Conservation (phyloP, 108 stramenopile species). For the Conticribra weissflogii region DNA sequence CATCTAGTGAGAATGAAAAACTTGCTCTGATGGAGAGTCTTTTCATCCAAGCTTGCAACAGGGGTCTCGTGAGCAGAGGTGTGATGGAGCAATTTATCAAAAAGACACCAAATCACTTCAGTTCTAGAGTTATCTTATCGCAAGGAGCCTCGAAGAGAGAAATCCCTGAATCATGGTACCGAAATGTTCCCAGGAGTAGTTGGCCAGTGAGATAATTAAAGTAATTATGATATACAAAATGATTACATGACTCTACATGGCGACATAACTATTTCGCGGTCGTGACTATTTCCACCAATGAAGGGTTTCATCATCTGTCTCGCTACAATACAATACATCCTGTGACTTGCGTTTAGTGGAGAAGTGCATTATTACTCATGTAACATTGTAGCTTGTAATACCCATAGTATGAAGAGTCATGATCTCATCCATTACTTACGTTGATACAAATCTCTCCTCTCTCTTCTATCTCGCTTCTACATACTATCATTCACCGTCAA, state of each 20-base stretch:
- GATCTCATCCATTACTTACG: too few species aligned
- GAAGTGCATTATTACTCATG: too few species aligned
- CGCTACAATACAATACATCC: too few species aligned
- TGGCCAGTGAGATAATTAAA: slow-evolving; percentile 25
- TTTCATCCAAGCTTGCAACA: slow-evolving; percentile 39
- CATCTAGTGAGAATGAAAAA: slow-evolving; percentile 27
- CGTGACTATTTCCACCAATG: too few species aligned
- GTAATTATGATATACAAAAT: neutral
- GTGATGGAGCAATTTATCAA: slow-evolving; percentile 32
- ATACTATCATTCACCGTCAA: too few species aligned
- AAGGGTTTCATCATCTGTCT: too few species aligned
- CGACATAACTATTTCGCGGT: neutral
- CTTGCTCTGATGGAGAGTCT: slow-evolving; percentile 34
- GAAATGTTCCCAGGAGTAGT: slow-evolving; percentile 22
- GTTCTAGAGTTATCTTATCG: slow-evolving; percentile 24
- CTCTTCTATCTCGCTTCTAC: too few species aligned
- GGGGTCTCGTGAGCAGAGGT: slow-evolving; percentile 25
- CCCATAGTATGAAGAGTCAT: too few species aligned
- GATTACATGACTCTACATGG: neutral
- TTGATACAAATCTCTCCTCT: too few species aligned
- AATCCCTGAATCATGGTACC: slow-evolving; percentile 37
- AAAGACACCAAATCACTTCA: slow-evolving; percentile 20
- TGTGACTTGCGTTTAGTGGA: too few species aligned
- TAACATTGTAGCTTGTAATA: too few species aligned
- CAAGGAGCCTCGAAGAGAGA: slow-evolving; percentile 44